These are phyloP conservation scores for Dimocarpus longan DNA, from an alignment of 345 rosid genomes.

Conservation along the genomic window DNA sequence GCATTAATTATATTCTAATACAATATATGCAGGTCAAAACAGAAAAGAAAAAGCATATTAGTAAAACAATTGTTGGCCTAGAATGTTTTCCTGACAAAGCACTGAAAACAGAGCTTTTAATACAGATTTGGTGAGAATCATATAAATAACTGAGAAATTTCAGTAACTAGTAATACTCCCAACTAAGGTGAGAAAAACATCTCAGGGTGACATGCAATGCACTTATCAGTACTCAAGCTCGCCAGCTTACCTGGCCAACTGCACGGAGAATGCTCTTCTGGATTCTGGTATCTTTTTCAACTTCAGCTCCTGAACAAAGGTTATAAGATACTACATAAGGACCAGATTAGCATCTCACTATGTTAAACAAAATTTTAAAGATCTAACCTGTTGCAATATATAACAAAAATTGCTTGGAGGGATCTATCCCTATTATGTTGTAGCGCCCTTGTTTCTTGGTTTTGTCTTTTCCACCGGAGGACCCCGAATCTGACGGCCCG, in stretches of 20 bases:
- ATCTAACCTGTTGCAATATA: slow-evolving; percentile 75
- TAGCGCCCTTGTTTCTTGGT: slow-evolving; percentile 77
- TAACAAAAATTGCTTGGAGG: slow-evolving; percentile 71
- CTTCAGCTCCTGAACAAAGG: slow-evolving; percentile 58
- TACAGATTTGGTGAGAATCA: neutral
- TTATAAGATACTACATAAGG: slow-evolving; percentile 21
- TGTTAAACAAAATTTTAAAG: neutral
- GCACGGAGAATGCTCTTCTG: slow-evolving; percentile 78
- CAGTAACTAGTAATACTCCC: neutral
- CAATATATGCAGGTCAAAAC: neutral
- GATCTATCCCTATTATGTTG: slow-evolving; percentile 82
- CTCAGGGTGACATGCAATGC: neutral
- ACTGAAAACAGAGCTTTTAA: neutral
- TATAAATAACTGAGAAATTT: neutral
- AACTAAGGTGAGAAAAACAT: neutral
- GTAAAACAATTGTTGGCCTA: neutral
- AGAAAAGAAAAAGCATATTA: neutral
- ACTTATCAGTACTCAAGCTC: neutral
- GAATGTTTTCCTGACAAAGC: neutral
- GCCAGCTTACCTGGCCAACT: slow-evolving; percentile 71
- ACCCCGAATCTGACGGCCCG: slow-evolving; percentile 77
- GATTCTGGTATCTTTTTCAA: slow-evolving; percentile 78
- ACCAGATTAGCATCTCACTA: slow-evolving; percentile 9
- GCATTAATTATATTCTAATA: neutral
- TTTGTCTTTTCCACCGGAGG: slow-evolving; percentile 82